A percentile compares a stretch with the other conserved stretches of the same genome.
These are phyloP conservation scores for Sporisorium scitamineum DNA, from an alignment of 1,284 basidiomycete species.

Conservation along the genomic window DNA sequence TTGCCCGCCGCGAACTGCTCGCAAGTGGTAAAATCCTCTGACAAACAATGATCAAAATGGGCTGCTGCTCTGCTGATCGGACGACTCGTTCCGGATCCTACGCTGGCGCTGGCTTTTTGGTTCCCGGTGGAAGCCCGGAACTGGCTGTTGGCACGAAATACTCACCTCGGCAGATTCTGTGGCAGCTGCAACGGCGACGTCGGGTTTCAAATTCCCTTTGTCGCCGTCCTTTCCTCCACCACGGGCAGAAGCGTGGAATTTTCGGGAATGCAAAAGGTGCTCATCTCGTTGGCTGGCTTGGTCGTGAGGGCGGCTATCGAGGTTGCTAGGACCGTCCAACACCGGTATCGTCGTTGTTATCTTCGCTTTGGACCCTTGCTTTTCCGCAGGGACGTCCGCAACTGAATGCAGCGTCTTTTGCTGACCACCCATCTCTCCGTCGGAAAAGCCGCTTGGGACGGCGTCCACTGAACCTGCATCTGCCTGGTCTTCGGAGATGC, in stretches of 20 bases:
- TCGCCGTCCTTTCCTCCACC: background rate
- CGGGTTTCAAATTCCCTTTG: background rate
- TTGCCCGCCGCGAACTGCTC: background rate
- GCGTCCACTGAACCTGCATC: constrained; percentile 1
- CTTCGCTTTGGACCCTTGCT: constrained; percentile 2
- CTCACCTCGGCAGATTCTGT: constrained; percentile 1
- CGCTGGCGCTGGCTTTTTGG: background rate
- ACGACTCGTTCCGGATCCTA: constrained; percentile 8
- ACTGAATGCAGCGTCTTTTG: background rate
- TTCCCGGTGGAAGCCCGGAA: background rate
- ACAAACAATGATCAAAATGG: background rate
- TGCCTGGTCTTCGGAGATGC: constrained; percentile 17
- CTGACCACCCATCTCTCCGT: background rate
- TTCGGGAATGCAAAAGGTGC: background rate
- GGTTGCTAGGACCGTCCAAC: background rate
- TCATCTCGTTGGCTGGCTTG: background rate
- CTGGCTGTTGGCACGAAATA: background rate
- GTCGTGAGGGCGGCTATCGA: background rate
- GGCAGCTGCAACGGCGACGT: background rate
- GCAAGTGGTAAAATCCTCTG: background rate
- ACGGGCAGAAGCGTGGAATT: background rate
- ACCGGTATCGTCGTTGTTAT: background rate
- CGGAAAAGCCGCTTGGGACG: background rate
- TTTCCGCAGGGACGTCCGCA: background rate
- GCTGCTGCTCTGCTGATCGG: constrained; percentile 37